Conservation (phyloP, 192 early-diverging fungal genomes). For the Gigaspora rosea region DNA sequence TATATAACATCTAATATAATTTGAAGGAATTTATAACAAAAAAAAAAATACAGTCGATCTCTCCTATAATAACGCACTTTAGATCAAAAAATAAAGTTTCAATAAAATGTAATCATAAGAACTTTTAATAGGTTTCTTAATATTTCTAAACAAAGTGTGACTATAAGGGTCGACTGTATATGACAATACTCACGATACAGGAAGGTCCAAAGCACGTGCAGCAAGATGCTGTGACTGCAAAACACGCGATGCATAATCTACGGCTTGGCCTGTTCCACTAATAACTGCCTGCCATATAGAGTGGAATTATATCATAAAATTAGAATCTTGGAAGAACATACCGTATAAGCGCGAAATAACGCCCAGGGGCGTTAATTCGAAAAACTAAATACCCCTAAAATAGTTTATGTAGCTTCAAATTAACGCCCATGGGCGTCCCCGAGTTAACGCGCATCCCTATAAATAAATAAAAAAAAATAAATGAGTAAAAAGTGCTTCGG, state of each 20-base stretch:
- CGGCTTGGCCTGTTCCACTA: constrained; percentile 84
- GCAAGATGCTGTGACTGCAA: constrained; percentile 83
- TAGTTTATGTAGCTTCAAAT: no score
- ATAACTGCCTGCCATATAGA: constrained; percentile 64
- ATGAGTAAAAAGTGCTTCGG: no score
- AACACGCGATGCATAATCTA: constrained; percentile 79
- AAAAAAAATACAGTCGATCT: neutral
- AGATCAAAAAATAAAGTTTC: no score
- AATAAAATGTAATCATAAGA: no score
- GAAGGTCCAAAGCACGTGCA: constrained; percentile 83
- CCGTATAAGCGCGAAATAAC: no score
- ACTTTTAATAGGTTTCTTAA: neutral
- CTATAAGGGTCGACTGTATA: neutral
- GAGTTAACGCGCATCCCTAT: no score
- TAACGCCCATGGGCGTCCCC: no score
- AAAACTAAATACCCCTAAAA: no score
- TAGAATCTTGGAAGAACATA: neutral
- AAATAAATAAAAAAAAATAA: no score
- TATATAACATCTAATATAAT: no score
- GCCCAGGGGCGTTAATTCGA: no score
- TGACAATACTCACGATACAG: constrained; percentile 70
- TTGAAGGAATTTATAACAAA: neutral
- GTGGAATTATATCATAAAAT: constrained; percentile 3
- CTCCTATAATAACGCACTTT: neutral
- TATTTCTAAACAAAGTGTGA: neutral